Evolutionary conservation across 148 eudicot species (phyloP).

Genomic region (Chenopodium formosanum): DNA sequence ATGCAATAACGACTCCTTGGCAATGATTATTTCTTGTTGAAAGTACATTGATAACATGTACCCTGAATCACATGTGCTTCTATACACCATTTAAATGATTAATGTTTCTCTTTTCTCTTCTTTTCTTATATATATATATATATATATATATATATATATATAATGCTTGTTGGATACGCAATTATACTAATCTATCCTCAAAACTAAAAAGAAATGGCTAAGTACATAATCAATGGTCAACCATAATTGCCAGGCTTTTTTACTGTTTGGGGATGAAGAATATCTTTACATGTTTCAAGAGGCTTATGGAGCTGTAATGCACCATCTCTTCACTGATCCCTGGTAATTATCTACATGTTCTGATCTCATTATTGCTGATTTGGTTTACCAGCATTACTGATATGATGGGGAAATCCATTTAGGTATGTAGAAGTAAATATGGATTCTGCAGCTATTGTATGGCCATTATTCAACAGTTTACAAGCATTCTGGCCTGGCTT

Average conservation of each 20-base stretch:
- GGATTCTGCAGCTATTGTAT: slow-evolving; percentile 99
- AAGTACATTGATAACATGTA: not conserved
- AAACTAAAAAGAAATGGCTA: slow-evolving; percentile 15
- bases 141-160: no score
- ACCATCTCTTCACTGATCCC: slow-evolving; percentile 80
- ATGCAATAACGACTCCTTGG: not conserved
- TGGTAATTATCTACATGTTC: slow-evolving; percentile 48
- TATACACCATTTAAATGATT: not conserved
- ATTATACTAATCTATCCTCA: not conserved
- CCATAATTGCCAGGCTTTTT: slow-evolving; percentile 58
- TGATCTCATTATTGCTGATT: slow-evolving; percentile 11
- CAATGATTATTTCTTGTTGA: not conserved
- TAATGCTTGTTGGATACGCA: not conserved
- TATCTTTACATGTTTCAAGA: slow-evolving; percentile 94
- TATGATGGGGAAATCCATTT: slow-evolving; percentile 10
- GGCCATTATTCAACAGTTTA: slow-evolving; percentile 97
- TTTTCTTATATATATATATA: no score
- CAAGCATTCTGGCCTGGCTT: slow-evolving; percentile 99
- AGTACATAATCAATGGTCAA: not conserved
- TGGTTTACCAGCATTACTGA: slow-evolving; percentile 8
- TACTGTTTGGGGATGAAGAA: slow-evolving; percentile 95
- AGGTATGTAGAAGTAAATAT: slow-evolving; percentile 99
- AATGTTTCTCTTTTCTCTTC: not conserved
- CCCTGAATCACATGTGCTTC: not conserved
- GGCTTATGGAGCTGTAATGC: slow-evolving; percentile 97